Evolutionary conservation across 441 rosid genomes (phyloP).

Genomic region (Gossypium davidsonii): DNA sequence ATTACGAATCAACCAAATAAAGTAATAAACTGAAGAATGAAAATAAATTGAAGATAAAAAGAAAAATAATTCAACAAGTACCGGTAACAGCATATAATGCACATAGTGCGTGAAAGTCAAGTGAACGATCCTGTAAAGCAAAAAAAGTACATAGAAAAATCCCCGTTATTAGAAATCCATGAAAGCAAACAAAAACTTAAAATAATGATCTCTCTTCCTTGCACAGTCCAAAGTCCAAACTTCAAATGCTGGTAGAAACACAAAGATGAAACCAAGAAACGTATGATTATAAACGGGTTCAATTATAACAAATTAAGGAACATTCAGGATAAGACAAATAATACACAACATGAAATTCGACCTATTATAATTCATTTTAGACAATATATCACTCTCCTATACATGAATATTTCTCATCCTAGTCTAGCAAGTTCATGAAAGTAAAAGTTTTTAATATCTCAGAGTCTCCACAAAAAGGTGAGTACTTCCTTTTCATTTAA

Average conservation of each 20-base stretch:
- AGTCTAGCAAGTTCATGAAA: background rate
- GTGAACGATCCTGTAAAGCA: constrained; percentile 82
- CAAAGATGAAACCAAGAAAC: background rate
- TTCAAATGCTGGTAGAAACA: background rate
- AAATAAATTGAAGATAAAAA: background rate
- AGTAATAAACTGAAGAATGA: background rate
- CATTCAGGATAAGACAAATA: background rate
- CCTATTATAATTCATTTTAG: background rate
- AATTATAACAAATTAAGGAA: background rate
- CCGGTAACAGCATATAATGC: constrained; percentile 98
- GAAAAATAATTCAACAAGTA: constrained; percentile 24
- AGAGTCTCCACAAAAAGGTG: background rate
- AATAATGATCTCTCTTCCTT: background rate
- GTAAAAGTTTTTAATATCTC: background rate
- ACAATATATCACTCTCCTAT: background rate
- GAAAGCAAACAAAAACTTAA: background rate
- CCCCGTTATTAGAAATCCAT: background rate
- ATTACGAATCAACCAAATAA: background rate
- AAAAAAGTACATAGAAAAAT: constrained; percentile 19
- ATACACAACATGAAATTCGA: background rate
- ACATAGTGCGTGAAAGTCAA: constrained; percentile 74
- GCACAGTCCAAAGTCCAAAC: background rate
- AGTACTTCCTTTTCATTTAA: background rate
- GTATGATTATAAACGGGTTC: background rate
- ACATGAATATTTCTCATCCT: background rate